Percentiles rank a stretch among this genome's conserved stretches.
Conservation (phyloP, 371 early-diverging fungal species). For the Mucor mucedo region DNA sequence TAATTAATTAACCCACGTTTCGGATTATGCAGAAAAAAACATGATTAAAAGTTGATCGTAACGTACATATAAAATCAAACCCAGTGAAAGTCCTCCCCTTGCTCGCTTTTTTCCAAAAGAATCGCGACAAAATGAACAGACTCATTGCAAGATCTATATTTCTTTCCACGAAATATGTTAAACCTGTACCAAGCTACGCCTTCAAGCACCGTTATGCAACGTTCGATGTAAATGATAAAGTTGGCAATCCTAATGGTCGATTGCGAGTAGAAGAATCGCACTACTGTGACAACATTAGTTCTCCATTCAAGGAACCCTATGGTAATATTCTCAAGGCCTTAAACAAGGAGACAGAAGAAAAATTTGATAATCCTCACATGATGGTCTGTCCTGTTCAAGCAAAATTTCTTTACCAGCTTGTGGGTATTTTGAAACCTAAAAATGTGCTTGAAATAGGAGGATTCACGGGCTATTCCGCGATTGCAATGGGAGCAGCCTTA, state of each 20-base stretch:
- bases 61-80: too few species aligned
- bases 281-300: slow-evolving; percentile 30
- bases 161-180: too few species aligned
- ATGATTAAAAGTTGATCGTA: too few species aligned
- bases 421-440: slow-evolving; percentile 39
- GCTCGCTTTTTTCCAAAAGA: too few species aligned
- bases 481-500: slow-evolving; percentile 67
- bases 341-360: slow-evolving; percentile 25
- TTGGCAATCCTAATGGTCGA: slow-evolving; percentile 20
- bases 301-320: slow-evolving; percentile 24
- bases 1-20: too few species aligned
- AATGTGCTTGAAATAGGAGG: slow-evolving; percentile 64
- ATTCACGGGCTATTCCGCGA: slow-evolving; percentile 63
- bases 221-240: neutral
- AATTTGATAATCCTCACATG: slow-evolving; percentile 43
- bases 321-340: slow-evolving; percentile 14
- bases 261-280: slow-evolving; percentile 33
- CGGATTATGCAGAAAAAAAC: too few species aligned
- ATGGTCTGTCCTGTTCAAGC: slow-evolving; percentile 53
- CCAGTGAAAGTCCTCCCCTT: too few species aligned
- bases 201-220: slow-evolving; percentile 30
- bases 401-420: slow-evolving; percentile 45
- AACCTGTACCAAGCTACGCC: neutral
- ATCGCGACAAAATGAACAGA: too few species aligned
- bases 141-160: too few species aligned